Conservation (phyloP, 2,329 filamentous ascomycete genomes). For the Hymenoscyphus occultus region DNA sequence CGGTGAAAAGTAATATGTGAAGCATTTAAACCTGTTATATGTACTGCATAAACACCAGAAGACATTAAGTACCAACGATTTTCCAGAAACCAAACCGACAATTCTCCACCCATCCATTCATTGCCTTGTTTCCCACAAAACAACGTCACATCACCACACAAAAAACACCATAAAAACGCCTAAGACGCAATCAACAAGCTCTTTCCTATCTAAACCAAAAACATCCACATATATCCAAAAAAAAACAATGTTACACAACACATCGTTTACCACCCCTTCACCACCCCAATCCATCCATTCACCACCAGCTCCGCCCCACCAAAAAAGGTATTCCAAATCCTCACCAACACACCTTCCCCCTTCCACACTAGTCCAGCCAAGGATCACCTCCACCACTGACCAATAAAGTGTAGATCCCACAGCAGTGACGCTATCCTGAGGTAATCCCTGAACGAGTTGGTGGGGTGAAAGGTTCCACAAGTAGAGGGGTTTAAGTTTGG, state of each 20-base stretch:
- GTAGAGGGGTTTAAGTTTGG: constrained; percentile 2
- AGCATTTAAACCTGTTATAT: no score
- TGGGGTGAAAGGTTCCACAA: constrained; percentile 2
- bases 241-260: background rate
- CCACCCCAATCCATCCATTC: background rate
- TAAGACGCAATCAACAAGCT: background rate
- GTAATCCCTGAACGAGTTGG: background rate
- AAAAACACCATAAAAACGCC: background rate
- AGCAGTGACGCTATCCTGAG: background rate
- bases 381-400: background rate
- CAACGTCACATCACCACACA: background rate
- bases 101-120: no score
- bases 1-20: no score
- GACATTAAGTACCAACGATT: no score
- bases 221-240: no score
- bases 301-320: background rate
- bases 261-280: background rate
- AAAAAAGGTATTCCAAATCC: background rate
- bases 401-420: background rate
- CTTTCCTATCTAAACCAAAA: constrained; percentile 1
- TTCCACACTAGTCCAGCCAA: background rate
- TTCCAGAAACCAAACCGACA: no score
- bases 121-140: no score
- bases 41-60: no score
- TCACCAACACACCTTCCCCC: background rate